Base-by-base conservation (phyloP, 768 basidiomycete species). In the Amanita exitialis region DNA sequence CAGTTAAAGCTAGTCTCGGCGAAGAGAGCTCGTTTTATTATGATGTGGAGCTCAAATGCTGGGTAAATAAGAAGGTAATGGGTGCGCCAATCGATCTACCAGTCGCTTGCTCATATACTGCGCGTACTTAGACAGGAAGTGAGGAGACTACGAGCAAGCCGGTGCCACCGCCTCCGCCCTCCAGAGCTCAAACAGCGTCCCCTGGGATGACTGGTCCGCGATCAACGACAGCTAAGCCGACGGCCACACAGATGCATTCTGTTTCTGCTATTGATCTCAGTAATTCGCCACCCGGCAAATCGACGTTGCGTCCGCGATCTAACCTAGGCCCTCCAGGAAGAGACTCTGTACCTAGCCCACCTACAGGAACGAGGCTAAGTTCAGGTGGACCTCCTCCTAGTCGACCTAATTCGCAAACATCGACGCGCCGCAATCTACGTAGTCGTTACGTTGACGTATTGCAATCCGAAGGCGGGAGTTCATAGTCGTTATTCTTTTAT, bases 401-500 rank as follows among this genome's bases (percentile, higher is more conserved):
- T 18, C 66, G 76, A 43, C 76, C 76, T 21, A 76, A 73, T 54
- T 84, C 82, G 13, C 78, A 76, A 53, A 74, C 77, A 18, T 75
- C 80, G 21, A 41, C 42, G 7, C 94, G 90, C 68, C 83, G 85
- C 54, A 85, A 82, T 56, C 68, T 88, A 50, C 79, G 90, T 50
- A 87, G 73, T 62, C 80, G 89, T 54, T 96, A 96, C 62, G 91
- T 96, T 2, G 90, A 93, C 61, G 85, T 93, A n/a, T 83, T 93
- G 65, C 82, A 86, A 56, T 76, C 83, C 58, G 72, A 74, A 28
- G 50, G 36, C 38, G 66, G 60, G 28, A 58, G 62, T 38, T 59
- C 58, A 54, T 59, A 61, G 52, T 52, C 23, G 12, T 53, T 20
- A 35, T 36, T 44, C 30, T 51, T 30, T 38, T 50, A 28, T 44